Conservation (phyloP, 305 asterid genomes). For the Fraxinus xanthoxyloides region DNA sequence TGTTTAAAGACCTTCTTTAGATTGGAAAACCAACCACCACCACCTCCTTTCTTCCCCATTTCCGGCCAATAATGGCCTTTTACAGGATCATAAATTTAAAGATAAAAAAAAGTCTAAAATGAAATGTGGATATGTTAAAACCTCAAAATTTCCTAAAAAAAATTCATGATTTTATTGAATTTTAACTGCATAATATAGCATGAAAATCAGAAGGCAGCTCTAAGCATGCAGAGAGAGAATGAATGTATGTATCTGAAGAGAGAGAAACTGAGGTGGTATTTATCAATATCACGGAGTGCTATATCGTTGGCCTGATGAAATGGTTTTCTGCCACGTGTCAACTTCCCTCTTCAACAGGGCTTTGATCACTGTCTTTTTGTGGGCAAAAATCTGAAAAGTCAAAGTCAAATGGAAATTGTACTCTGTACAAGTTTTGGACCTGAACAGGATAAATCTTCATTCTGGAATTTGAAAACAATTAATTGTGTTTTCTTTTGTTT, state of each 20-base stretch:
- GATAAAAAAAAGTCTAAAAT: not conserved
- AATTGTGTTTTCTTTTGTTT: not conserved
- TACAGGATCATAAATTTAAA: not conserved
- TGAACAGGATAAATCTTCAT: not conserved
- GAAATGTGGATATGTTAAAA: not conserved
- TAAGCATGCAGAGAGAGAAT: slow-evolving; percentile 28
- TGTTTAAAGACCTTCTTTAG: slow-evolving; percentile 84
- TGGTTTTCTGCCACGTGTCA: slow-evolving; percentile 25
- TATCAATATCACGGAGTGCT: slow-evolving; percentile 65
- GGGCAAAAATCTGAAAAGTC: not conserved
- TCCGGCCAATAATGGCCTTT: slow-evolving; percentile 30
- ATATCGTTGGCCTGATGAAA: slow-evolving; percentile 26
- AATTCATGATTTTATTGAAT: not conserved
- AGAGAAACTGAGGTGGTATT: slow-evolving; percentile 29
- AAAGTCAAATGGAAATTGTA: not conserved
- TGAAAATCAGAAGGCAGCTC: not conserved
- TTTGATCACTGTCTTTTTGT: not conserved
- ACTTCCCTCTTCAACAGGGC: slow-evolving; percentile 33
- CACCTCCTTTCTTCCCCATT: slow-evolving; percentile 84
- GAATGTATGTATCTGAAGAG: not conserved
- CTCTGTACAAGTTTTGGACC: not conserved
- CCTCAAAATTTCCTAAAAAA: not conserved
- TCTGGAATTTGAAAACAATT: not conserved
- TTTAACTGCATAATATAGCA: slow-evolving; percentile 2
- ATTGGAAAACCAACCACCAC: slow-evolving; percentile 84